These are phyloP conservation scores for Trametes punicea DNA, from an alignment of 768 basidiomycete species.

Conservation along the genomic window DNA sequence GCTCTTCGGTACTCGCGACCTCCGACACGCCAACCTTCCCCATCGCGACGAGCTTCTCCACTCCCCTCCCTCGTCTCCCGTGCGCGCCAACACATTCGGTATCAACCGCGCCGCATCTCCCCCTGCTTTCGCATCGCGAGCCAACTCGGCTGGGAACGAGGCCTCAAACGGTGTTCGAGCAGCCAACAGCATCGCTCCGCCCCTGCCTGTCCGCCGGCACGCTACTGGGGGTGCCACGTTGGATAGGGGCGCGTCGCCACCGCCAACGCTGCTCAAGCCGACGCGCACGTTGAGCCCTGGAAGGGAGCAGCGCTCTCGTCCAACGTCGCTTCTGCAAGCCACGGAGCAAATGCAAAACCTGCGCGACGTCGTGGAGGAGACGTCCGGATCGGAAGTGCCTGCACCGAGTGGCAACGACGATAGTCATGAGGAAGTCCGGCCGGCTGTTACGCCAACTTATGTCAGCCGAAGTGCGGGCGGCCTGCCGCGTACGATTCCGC, in stretches of 20 bases:
- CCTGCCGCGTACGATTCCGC: slow-evolving; percentile 51
- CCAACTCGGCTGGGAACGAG: slow-evolving; percentile 9
- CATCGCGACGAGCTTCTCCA: slow-evolving; percentile 36
- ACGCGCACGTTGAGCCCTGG: slow-evolving; percentile 38
- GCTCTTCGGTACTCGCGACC: slow-evolving; percentile 73
- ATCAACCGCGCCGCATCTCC: slow-evolving; percentile 18
- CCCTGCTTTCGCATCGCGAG: slow-evolving; percentile 9
- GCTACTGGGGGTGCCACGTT: slow-evolving; percentile 26
- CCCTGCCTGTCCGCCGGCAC: slow-evolving; percentile 23
- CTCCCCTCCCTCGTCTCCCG: slow-evolving; percentile 32
- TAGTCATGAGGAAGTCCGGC: background rate
- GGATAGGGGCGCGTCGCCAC: slow-evolving; percentile 21
- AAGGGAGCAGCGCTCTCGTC: slow-evolving; percentile 7
- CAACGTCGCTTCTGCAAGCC: slow-evolving; percentile 6
- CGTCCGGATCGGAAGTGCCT: background rate
- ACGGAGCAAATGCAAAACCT: slow-evolving; percentile 11
- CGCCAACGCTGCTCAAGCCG: slow-evolving; percentile 37
- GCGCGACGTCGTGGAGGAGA: slow-evolving; percentile 3
- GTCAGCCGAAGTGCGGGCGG: slow-evolving; percentile 45
- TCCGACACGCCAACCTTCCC: slow-evolving; percentile 70
- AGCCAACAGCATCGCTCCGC: slow-evolving; percentile 14
- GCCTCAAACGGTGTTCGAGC: too few relatives aligned
- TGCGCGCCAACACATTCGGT: slow-evolving; percentile 31
- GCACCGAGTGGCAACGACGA: too few relatives aligned
- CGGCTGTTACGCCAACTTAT: slow-evolving; percentile 36